A percentile compares a stretch with the other conserved stretches of the same genome.
Conservation (phyloP, 306 rosid species). For the Fragaria ananassa region DNA sequence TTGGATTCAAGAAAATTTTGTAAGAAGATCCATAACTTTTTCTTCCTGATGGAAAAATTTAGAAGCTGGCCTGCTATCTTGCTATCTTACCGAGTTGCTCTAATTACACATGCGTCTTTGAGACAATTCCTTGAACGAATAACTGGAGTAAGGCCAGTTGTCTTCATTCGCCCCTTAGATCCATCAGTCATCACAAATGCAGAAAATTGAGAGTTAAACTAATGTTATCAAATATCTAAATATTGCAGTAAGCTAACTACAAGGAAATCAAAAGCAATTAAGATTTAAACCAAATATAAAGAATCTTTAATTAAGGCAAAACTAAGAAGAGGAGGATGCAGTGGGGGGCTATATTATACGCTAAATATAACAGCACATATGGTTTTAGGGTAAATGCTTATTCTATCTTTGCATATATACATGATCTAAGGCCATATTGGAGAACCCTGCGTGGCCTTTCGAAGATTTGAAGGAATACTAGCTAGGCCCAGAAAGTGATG, state of each 20-base stretch:
- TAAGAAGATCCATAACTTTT: neutral
- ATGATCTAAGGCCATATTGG: neutral
- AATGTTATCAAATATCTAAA: neutral
- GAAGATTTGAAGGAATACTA: constrained; percentile 20
- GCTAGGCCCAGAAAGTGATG: constrained; percentile 5
- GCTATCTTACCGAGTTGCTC: neutral
- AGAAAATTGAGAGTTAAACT: neutral
- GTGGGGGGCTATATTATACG: neutral
- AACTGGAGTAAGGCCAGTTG: neutral
- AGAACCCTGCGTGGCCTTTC: constrained; percentile 2
- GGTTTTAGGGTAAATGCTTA: neutral
- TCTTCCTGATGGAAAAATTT: neutral
- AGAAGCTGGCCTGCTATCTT: neutral
- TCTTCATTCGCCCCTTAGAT: neutral
- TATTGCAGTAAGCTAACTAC: neutral
- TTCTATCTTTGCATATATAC: neutral
- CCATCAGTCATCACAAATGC: neutral
- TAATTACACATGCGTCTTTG: neutral
- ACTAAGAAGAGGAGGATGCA: neutral
- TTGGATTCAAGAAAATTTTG: neutral
- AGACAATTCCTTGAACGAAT: neutral
- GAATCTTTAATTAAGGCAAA: neutral
- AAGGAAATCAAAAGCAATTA: neutral
- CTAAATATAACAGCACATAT: neutral
- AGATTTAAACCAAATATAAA: neutral